Conservation (phyloP, 768 basidiomycete species). For the Auricularia auricula-judae region DNA sequence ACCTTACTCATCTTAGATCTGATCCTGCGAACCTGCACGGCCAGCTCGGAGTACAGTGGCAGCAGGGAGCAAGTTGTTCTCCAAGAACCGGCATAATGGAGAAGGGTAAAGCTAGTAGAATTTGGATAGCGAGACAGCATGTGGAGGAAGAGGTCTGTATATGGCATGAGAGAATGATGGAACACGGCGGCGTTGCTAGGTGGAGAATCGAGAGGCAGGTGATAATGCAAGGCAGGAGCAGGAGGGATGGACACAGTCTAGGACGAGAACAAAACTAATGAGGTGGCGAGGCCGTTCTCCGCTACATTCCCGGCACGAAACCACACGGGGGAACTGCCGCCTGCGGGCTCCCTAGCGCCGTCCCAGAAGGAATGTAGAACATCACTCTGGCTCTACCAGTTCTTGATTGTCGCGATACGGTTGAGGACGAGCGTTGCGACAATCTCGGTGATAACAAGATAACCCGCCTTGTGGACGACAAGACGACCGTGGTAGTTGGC, state of each 20-base stretch:
- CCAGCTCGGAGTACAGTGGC: too few species aligned
- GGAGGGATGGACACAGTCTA: too few species aligned
- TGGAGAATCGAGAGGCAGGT: too few species aligned
- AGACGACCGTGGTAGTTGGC: conserved; percentile 50
- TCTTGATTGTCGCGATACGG: conserved; percentile 51
- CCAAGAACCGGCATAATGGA: too few species aligned
- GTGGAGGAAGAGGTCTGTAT: neutral
- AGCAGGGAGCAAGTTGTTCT: too few species aligned
- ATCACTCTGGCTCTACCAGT: conserved; percentile 30
- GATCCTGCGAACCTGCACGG: too few species aligned
- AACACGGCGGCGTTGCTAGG: neutral
- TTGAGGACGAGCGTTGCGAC: conserved; percentile 65
- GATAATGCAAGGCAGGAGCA: too few species aligned
- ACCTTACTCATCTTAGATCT: too few species aligned
- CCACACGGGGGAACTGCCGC: neutral
- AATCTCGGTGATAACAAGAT: conserved; percentile 63
- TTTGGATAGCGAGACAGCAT: neutral
- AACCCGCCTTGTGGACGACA: conserved; percentile 44
- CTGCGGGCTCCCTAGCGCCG: neutral
- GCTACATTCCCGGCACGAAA: neutral
- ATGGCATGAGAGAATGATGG: neutral
- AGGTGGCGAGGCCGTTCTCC: too few species aligned
- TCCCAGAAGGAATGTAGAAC: neutral
- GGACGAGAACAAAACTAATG: too few species aligned
- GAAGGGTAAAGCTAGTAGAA: too few species aligned